Conservation (phyloP, 2,329 filamentous ascomycete genomes). For the Zymoseptoria tritici region DNA sequence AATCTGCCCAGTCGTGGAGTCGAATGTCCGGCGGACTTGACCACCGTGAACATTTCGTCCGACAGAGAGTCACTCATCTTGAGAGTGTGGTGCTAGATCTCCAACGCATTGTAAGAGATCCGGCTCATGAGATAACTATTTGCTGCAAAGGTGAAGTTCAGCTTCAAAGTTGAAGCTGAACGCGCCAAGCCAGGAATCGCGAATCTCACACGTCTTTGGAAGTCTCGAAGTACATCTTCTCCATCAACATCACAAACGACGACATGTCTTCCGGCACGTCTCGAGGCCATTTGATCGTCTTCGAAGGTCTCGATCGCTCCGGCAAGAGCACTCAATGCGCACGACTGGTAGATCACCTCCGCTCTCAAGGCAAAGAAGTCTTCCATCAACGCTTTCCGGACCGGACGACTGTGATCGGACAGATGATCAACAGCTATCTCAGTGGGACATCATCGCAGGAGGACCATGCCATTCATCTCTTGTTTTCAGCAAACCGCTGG, state of each 20-base stretch:
- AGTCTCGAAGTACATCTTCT: background rate
- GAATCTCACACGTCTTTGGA: background rate
- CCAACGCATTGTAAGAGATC: background rate
- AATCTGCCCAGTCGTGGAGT: constrained; percentile 62
- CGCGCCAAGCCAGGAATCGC: background rate
- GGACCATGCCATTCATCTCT: constrained; percentile 81
- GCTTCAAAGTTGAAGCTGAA: background rate
- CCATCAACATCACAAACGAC: background rate
- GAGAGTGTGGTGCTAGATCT: background rate
- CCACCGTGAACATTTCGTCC: constrained; percentile 40
- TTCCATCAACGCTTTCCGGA: constrained; percentile 64
- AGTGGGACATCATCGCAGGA: constrained; percentile 65
- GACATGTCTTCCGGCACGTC: background rate
- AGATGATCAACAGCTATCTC: constrained; percentile 80
- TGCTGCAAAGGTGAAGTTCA: background rate
- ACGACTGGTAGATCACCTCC: constrained; percentile 51
- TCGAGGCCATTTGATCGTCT: constrained; percentile 65
- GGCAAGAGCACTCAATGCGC: constrained; percentile 89
- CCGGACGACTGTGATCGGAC: constrained; percentile 72
- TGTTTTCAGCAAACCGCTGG: constrained; percentile 90
- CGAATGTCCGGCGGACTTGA: constrained; percentile 29
- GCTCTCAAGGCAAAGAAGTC: constrained; percentile 44
- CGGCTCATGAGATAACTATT: background rate
- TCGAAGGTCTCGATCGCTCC: constrained; percentile 83
- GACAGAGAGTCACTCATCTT: background rate